Conservation (phyloP, 805 yeast species). For the Teunomyces tritomae region DNA sequence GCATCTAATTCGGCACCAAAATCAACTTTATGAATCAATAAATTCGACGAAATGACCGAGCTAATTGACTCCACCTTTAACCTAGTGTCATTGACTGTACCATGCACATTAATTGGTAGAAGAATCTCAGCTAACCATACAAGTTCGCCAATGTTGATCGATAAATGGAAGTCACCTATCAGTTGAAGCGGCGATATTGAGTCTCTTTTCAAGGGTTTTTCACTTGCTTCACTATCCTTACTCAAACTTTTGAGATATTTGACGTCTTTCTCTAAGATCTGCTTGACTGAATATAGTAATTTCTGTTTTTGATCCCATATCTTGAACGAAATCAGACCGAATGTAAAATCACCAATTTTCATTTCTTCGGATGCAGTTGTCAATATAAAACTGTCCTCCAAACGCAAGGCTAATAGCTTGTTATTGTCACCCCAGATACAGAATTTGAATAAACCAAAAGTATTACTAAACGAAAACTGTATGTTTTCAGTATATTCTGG, state of each 20-base stretch:
- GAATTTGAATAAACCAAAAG: slow-evolving; percentile 3
- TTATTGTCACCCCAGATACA: slow-evolving; percentile 7
- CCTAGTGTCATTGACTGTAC: slow-evolving; percentile 15
- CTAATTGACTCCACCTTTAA: slow-evolving; percentile 12
- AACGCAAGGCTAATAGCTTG: slow-evolving; percentile 3
- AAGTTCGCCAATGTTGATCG: slow-evolving; percentile 18
- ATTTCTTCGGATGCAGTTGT: slow-evolving; percentile 14
- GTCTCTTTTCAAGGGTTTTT: neutral
- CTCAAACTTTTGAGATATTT: slow-evolving; percentile 8
- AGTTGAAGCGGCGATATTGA: neutral
- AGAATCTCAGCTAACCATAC: slow-evolving; percentile 18
- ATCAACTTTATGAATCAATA: slow-evolving; percentile 18
- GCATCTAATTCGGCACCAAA: slow-evolving; percentile 15
- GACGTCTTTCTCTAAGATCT: slow-evolving; percentile 13
- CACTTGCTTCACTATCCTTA: neutral
- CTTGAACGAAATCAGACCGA: slow-evolving; percentile 8
- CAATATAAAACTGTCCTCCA: slow-evolving; percentile 6
- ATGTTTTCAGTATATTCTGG: neutral
- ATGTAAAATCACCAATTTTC: slow-evolving; percentile 8
- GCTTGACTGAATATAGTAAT: slow-evolving; percentile 10
- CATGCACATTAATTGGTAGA: slow-evolving; percentile 16
- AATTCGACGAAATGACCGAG: slow-evolving; percentile 13
- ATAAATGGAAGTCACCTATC: slow-evolving; percentile 10
- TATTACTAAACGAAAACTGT: slow-evolving; percentile 2
- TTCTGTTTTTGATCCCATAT: slow-evolving; percentile 9